A percentile compares a stretch with the other conserved stretches of the same genome.
Evolutionary conservation across 257 asterid genomes (phyloP).

Genomic region (Cruciata laevipes): DNA sequence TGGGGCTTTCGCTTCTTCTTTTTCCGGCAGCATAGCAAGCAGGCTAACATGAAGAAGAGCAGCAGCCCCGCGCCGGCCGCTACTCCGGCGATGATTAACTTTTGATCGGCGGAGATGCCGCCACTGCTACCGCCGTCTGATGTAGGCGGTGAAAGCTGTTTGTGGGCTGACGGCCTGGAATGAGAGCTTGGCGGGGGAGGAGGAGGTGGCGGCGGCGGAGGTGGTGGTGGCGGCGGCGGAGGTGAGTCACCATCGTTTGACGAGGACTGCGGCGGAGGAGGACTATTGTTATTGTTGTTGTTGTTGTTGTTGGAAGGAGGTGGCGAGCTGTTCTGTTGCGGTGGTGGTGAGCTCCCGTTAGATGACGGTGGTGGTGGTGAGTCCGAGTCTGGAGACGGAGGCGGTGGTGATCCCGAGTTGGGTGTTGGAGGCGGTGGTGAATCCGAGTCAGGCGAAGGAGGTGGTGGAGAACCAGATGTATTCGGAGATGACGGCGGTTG

Average conservation of each 20-base stretch:
- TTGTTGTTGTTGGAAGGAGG: conserved; percentile 5
- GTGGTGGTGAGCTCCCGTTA: conserved; percentile 11
- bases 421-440: conserved; percentile 11
- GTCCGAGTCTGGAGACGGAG: conserved; percentile 5
- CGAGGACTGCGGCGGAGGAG: conserved; percentile 13
- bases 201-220: conserved; percentile 27
- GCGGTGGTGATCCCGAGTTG: conserved; percentile 10
- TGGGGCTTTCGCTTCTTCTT: conserved; percentile 47
- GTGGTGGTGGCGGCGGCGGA: conserved; percentile 24
- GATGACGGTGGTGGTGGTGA: conserved; percentile 16
- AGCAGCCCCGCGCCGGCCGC: conserved; percentile 52
- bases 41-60: conserved; percentile 35
- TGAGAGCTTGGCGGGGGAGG: conserved; percentile 12
- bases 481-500: background rate
- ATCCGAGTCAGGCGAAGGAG: background rate
- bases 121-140: conserved; percentile 11
- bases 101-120: conserved; percentile 17
- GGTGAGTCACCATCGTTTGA: conserved; percentile 2
- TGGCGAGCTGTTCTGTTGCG: background rate
- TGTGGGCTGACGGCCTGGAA: conserved; percentile 7
- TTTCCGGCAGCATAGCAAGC: conserved; percentile 30
- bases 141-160: conserved; percentile 13
- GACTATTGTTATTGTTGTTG: background rate
- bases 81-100: conserved; percentile 45
- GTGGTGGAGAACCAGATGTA: background rate